phyloP scores from a whole-genome alignment of 78 protist species.

The Protostelium mycophagum region DNA sequence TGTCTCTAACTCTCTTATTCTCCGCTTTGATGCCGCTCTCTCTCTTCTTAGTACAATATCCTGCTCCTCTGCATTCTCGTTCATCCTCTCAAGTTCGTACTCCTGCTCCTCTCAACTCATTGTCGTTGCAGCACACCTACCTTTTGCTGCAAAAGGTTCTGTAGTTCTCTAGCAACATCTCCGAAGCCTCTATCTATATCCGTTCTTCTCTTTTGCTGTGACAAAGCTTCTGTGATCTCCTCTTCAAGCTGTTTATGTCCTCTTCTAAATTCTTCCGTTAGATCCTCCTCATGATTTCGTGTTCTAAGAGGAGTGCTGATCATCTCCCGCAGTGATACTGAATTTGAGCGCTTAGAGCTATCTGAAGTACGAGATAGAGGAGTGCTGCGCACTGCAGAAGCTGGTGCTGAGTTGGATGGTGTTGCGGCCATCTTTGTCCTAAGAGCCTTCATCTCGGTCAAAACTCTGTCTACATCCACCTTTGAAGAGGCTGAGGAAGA shows the following conservation, averaged over 20 bases:
- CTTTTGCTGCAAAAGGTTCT: neutral
- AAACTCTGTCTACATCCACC: neutral
- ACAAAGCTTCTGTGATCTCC: neutral
- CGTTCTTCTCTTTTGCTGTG: neutral
- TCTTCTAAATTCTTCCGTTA: neutral
- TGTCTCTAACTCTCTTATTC: neutral
- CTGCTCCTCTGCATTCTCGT: neutral
- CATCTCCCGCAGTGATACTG: too few species aligned
- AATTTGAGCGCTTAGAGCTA: neutral
- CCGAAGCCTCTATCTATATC: neutral
- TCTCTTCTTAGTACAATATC: neutral
- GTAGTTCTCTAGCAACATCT: neutral
- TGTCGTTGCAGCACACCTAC: neutral
- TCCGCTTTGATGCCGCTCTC: neutral
- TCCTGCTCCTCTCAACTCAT: neutral
- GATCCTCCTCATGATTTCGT: too few species aligned
- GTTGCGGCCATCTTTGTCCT: neutral
- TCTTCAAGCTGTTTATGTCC: neutral
- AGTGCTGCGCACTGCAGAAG: too few species aligned
- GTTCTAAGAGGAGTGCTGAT: too few species aligned
- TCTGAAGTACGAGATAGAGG: neutral
- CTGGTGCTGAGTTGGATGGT: too few species aligned
- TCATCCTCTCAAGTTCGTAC: neutral
- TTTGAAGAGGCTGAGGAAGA: neutral
- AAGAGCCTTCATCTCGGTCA: neutral